Evolutionary conservation across 148 eudicot species (phyloP).

Genomic region (Salicornia ramosissima): DNA sequence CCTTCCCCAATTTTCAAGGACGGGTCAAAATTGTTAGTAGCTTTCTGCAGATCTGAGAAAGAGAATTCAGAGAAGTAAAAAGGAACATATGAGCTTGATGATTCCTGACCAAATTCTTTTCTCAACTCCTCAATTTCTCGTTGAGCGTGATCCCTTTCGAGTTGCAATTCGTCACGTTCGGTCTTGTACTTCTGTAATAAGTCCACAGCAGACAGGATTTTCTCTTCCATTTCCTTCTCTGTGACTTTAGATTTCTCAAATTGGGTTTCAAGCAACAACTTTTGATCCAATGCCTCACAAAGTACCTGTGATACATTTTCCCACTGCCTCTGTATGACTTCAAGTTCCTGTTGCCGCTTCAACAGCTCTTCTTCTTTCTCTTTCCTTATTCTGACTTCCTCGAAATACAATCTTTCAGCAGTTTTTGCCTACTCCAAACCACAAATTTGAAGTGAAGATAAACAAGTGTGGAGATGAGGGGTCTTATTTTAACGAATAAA

Average conservation of each 20-base stretch:
- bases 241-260: constrained; percentile 28
- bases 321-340: constrained; percentile 34
- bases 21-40: constrained; percentile 51
- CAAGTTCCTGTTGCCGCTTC: constrained; percentile 44
- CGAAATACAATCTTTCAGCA: constrained; percentile 45
- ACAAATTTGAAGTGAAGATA: constrained; percentile 10
- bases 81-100: constrained; percentile 37
- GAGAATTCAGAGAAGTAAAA: constrained; percentile 52
- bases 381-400: constrained; percentile 50
- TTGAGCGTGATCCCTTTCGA: constrained; percentile 57
- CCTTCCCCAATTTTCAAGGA: constrained; percentile 81
- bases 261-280: constrained; percentile 47
- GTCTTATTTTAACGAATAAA: background rate
- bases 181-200: constrained; percentile 60
- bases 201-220: constrained; percentile 58
- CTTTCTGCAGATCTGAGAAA: constrained; percentile 63
- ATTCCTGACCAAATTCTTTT: constrained; percentile 30
- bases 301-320: constrained; percentile 42
- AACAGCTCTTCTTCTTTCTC: constrained; percentile 52
- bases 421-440: constrained; percentile 39
- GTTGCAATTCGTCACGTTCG: constrained; percentile 60
- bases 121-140: constrained; percentile 47
- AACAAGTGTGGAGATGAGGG: background rate
- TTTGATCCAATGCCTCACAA: constrained; percentile 38
- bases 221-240: constrained; percentile 55